Base-by-base conservation (phyloP, 2,329 filamentous ascomycete species). In the Fusarium protoensiforme region DNA sequence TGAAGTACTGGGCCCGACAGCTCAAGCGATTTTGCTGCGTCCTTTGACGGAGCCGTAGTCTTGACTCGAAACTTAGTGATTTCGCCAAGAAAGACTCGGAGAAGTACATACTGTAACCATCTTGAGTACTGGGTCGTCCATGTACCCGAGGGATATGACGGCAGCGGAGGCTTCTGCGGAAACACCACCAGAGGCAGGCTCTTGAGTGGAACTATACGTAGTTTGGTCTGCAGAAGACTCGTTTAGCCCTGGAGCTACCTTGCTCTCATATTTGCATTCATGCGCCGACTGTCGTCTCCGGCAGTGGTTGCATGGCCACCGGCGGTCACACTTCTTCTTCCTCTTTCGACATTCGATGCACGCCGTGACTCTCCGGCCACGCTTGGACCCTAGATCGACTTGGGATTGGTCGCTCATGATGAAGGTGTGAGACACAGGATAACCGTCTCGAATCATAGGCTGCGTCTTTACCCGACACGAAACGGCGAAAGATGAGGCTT, bases 321-420 rank as follows among this genome's bases (percentile, higher is more conserved):
- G 61, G 11, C 24, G 61, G 18, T 57, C 61, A 22, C 61, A 64
- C 22, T 56, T 56, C 36, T 54, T 54, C 51, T 54, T 54, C 29
- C 51, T 54, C 51, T 54, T 54, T 7, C 31, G 51, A 18, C 51
- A 54, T 31, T 54, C 29, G 7, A 35, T 29, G 29, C 51, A 54
- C 4, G 51, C 51, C 29, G 51, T 54, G 51, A 54, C 31, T 16
- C 51, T 54, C 31, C 51, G 31, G 2, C 51, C 51, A 35, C 51
- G 51, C 29, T 22, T 54, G n/a, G 16, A n/a, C 2, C 31, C 51
- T 0, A 4, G 29, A 24, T 16, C 29, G 51, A 22, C 13, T 24
- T 20, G 51, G 31, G 51, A 35, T 54, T 54, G 51, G 31, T 54
- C 51, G 14, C 18, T 24, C 51, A 54, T 54, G 2, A 16, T 29